Evolutionary conservation across 495 filamentous ascomycete species (phyloP), one percentile per base, ranked within the genome.

Genomic region (Apiosordaria backusii): DNA sequence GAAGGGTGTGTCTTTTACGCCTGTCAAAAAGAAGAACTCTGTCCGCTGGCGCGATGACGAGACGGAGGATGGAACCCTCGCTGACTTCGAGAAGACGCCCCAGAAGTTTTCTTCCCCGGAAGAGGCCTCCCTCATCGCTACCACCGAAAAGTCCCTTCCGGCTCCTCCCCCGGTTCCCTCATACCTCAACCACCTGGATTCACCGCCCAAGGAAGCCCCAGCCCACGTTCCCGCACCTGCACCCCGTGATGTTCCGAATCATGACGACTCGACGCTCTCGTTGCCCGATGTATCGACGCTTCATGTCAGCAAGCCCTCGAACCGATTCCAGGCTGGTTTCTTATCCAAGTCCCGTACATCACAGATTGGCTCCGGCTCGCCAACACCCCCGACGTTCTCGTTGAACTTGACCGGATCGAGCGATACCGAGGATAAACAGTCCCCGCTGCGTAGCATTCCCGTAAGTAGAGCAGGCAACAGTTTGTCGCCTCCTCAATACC

Each of bases 11-110:
- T 85, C 87, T 27, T 96, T 97, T 72, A 90, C 91, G 3, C 91
- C 91, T 0, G 72, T 74, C 0, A 94, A 91, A 81, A 95, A 95
- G 80, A 90, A 96, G 80, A 83, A 91, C 70, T 86, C 84, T 50
- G 95, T 99, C 16, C 84, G 93, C 62, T 99, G 96, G 96, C 88
- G 90, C 57, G 95, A 99, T 73, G 95, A 98, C 70, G 90, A 90
- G 61, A 85, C 87, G 26, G 89, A 97, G 72, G 80, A 85, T 19
- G 92, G 92, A 10, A 84, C 88, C 29, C 79, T 97, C 27, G 91
- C 91, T 62, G 94, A 97, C 72, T 96, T 92, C 67, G 89, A 93
- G 74, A 91, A 91, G 77, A 96, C 93, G 4, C 94, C 92, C 25
- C 82, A 91, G 71, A 90, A 86, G 71, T 76, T 83, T 15, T 83